These are phyloP conservation scores for Aspergillus sergii DNA, from an alignment of 2,329 filamentous ascomycete genomes.

Conservation along the genomic window DNA sequence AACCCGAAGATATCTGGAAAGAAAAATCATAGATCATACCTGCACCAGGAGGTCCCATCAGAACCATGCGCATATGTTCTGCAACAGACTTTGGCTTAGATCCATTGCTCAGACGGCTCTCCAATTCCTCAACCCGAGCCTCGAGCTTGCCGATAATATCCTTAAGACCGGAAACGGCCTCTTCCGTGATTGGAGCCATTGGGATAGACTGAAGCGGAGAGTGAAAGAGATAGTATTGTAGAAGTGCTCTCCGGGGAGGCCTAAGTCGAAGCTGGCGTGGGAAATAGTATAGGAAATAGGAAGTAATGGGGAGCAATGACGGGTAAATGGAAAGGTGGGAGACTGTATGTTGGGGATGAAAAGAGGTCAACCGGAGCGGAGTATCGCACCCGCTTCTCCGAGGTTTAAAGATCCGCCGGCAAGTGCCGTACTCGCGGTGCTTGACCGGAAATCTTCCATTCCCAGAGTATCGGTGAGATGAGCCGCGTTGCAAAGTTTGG, in stretches of 20 bases:
- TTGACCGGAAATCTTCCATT: neutral
- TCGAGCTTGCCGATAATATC: slow-evolving; percentile 82
- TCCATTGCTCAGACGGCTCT: slow-evolving; percentile 64
- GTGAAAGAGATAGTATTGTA: slow-evolving; percentile 26
- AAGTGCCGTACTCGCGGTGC: neutral
- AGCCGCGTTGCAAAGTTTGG: neutral
- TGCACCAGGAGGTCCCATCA: slow-evolving; percentile 96
- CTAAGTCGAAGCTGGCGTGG: slow-evolving; percentile 16
- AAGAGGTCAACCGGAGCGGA: slow-evolving; percentile 25
- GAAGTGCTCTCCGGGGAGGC: slow-evolving; percentile 21
- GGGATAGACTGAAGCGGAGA: slow-evolving; percentile 36
- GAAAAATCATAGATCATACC: slow-evolving; percentile 57
- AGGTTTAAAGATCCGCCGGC: slow-evolving; percentile 24
- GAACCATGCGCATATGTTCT: slow-evolving; percentile 86
- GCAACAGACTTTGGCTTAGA: slow-evolving; percentile 53
- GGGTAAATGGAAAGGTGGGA: slow-evolving; percentile 32
- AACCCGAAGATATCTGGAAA: neutral
- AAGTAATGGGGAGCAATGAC: slow-evolving; percentile 24
- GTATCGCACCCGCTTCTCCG: slow-evolving; percentile 29
- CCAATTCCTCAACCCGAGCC: slow-evolving; percentile 80
- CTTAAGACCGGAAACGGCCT: slow-evolving; percentile 78
- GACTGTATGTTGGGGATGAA: slow-evolving; percentile 24
- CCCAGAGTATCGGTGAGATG: neutral
- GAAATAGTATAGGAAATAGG: slow-evolving; percentile 19
- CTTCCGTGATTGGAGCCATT: slow-evolving; percentile 89